Conservation (phyloP, 163 green algal genomes). For the Chlamydomonas reinhardtii region DNA sequence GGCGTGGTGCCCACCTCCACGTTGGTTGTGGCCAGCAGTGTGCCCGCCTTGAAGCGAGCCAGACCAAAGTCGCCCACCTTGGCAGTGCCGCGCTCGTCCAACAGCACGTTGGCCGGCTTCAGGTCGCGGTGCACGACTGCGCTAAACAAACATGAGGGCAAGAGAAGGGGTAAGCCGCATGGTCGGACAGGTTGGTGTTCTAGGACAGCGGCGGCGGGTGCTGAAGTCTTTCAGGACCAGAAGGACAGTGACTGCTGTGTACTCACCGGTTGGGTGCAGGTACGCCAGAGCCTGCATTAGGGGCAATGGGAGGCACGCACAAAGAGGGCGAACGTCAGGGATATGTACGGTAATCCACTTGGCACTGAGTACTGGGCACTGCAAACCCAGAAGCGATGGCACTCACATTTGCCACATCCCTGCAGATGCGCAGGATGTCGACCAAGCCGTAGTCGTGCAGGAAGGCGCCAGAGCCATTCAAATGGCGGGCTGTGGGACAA, state of each 20-base stretch:
- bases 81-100: neutral
- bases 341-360: no score
- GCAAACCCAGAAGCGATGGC: no score
- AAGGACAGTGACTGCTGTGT: no score
- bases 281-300: neutral
- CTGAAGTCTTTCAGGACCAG: no score
- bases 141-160: no score
- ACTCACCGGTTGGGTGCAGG: conserved; percentile 2
- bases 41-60: neutral
- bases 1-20: neutral
- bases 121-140: neutral
- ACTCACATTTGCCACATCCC: conserved; percentile 36
- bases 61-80: neutral
- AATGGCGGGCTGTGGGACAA: neutral
- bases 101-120: neutral
- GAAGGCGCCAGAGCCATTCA: neutral
- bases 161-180: no score
- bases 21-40: neutral
- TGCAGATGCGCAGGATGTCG: conserved; percentile 27
- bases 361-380: no score
- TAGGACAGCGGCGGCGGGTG: no score
- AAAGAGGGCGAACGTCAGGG: no score
- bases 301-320: no score
- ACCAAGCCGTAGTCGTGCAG: neutral
- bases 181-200: no score